Percentiles rank a stretch among this genome's conserved stretches.
These are phyloP conservation scores for Cyclotella sp. DNA, from an alignment of 108 stramenopile species.

Conservation along the genomic window DNA sequence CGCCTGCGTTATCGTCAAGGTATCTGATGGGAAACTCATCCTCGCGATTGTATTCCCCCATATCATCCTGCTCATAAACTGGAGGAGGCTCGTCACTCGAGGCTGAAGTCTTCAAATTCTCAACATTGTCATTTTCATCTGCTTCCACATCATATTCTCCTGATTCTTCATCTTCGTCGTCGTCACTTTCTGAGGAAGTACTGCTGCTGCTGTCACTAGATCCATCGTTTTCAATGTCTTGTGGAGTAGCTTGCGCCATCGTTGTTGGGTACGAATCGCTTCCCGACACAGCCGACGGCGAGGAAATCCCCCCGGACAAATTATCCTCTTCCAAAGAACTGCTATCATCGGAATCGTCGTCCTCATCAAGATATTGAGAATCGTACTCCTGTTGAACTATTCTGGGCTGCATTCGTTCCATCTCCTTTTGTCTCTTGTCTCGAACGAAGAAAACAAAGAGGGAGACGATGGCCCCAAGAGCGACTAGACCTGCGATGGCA, in stretches of 20 bases:
- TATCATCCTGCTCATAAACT: slow-evolving; percentile 25
- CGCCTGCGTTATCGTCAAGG: background rate
- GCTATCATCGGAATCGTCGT: slow-evolving; percentile 44
- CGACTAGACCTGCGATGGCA: slow-evolving; percentile 17
- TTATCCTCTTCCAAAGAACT: slow-evolving; percentile 29
- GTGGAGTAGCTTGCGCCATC: slow-evolving; percentile 41
- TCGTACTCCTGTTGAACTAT: slow-evolving; percentile 20
- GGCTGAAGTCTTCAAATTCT: slow-evolving; percentile 22
- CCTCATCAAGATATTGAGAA: slow-evolving; percentile 12
- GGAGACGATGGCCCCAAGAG: slow-evolving; percentile 12
- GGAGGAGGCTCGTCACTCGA: slow-evolving; percentile 38
- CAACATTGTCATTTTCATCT: background rate
- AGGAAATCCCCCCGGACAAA: slow-evolving; percentile 10
- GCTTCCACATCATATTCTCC: background rate
- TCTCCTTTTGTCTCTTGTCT: slow-evolving; percentile 24
- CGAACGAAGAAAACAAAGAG: slow-evolving; percentile 16
- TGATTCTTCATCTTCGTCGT: slow-evolving; percentile 3
- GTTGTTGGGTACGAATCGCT: slow-evolving; percentile 37
- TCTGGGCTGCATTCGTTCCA: slow-evolving; percentile 22
- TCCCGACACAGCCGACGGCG: slow-evolving; percentile 41
- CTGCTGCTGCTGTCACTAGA: slow-evolving; percentile 11
- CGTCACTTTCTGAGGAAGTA: slow-evolving; percentile 17
- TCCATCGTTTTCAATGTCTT: slow-evolving; percentile 37
- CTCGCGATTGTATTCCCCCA: background rate
- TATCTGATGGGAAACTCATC: background rate